Evolutionary conservation across 129 eudicot genomes (phyloP).

Genomic region (Ambrosia trifida): DNA sequence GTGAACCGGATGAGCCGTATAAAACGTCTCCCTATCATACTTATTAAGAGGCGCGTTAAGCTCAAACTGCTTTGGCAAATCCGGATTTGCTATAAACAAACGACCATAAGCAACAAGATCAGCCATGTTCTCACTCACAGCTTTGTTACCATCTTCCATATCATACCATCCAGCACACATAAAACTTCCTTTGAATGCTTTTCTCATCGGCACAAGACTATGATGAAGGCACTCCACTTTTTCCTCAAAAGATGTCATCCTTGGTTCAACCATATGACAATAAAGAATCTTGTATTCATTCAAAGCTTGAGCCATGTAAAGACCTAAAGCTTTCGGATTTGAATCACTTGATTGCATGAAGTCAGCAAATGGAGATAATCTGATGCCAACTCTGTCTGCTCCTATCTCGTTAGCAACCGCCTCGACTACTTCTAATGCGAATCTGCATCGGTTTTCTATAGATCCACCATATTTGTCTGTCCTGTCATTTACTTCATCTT

Average conservation of each 20-base stretch:
- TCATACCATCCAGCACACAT: too few species aligned
- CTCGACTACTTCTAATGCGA: conserved; percentile 14
- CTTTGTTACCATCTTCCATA: conserved; percentile 18
- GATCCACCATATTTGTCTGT: conserved; percentile 41
- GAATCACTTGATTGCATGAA: conserved; percentile 25
- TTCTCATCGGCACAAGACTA: conserved; percentile 30
- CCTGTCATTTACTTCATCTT: conserved; percentile 39
- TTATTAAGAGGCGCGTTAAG: conserved; percentile 18
- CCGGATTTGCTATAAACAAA: conserved; percentile 31
- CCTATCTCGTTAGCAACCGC: conserved; percentile 34
- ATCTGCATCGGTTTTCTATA: conserved; percentile 16
- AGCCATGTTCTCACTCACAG: conserved; percentile 17
- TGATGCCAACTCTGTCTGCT: conserved; percentile 30
- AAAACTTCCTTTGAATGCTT: too few species aligned
- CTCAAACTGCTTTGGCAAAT: conserved; percentile 23
- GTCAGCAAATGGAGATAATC: conserved; percentile 33
- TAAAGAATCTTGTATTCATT: conserved; percentile 23
- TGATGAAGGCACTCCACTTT: conserved; percentile 13
- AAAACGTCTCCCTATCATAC: background rate
- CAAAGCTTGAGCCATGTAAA: conserved; percentile 32
- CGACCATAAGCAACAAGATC: conserved; percentile 39
- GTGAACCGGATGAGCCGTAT: too few species aligned
- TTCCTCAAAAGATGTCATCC: conserved; percentile 2
- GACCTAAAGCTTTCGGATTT: conserved; percentile 38
- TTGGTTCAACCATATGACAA: conserved; percentile 36